Conservation (phyloP, 106 monocot genomes). For the Phalaenopsis equestris region DNA sequence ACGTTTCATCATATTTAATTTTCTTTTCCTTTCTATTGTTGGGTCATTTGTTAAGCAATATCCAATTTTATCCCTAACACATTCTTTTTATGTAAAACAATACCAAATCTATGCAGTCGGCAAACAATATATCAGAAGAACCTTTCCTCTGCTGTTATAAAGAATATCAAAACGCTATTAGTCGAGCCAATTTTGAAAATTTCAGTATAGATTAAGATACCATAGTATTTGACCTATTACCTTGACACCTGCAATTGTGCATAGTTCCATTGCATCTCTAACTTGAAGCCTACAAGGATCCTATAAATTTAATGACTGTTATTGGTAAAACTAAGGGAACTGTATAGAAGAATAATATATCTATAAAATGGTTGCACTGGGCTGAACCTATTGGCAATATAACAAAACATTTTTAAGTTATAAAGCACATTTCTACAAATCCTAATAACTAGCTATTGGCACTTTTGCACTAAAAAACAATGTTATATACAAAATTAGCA, state of each 20-base stretch:
- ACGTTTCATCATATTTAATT: neutral
- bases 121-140: neutral
- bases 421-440: neutral
- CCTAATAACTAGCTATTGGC: no score
- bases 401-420: neutral
- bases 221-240: slow-evolving; percentile 14
- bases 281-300: slow-evolving; percentile 84
- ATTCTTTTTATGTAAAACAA: neutral
- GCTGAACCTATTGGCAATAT: neutral
- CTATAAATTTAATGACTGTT: slow-evolving; percentile 23
- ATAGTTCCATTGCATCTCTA: slow-evolving; percentile 50
- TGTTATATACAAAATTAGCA: no score
- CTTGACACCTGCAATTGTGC: slow-evolving; percentile 63
- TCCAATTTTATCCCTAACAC: no score
- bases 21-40: neutral
- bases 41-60: neutral
- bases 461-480: no score
- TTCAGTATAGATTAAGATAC: neutral
- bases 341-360: neutral
- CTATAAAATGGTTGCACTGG: neutral
- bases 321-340: slow-evolving; percentile 2
- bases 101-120: neutral
- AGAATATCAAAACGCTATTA: neutral
- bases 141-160: neutral
- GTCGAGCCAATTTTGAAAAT: neutral